Evolutionary conservation across 371 early-diverging fungal genomes (phyloP).

Genomic region (Actinomucor elegans): DNA sequence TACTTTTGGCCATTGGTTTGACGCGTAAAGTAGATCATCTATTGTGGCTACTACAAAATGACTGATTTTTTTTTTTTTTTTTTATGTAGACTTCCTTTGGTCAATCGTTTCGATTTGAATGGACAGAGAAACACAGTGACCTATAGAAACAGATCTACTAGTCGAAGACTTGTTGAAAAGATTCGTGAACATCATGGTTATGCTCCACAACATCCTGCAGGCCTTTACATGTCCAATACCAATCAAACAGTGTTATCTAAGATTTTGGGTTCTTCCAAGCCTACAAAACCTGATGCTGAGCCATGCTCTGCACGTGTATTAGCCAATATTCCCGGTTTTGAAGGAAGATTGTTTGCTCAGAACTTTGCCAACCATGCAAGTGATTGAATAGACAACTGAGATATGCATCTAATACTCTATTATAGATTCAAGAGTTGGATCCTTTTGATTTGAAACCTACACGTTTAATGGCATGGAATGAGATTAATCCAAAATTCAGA

Average conservation of each 20-base stretch:
- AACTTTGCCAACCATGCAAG: constrained; percentile 61
- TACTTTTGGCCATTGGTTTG: constrained; percentile 73
- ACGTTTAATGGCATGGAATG: constrained; percentile 61
- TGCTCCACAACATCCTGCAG: constrained; percentile 61
- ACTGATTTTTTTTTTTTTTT: too few relatives aligned
- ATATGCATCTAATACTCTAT: too few relatives aligned
- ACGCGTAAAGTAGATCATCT: constrained; percentile 52
- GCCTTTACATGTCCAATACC: constrained; percentile 61
- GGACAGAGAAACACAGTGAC: constrained; percentile 51
- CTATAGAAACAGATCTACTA: constrained; percentile 62
- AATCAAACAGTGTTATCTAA: constrained; percentile 65
- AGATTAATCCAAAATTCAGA: constrained; percentile 69
- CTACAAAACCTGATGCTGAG: constrained; percentile 54
- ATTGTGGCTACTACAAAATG: too few relatives aligned
- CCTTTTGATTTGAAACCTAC: constrained; percentile 69
- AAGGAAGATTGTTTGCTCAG: constrained; percentile 54
- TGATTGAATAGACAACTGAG: too few relatives aligned
- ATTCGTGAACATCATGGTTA: constrained; percentile 70
- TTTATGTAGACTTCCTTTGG: constrained; percentile 51
- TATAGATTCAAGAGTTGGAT: constrained; percentile 70
- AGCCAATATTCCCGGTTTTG: constrained; percentile 51
- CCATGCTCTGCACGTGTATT: constrained; percentile 58
- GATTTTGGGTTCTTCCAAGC: constrained; percentile 48
- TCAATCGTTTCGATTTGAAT: constrained; percentile 62
- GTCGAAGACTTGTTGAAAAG: constrained; percentile 58